phyloP scores from a whole-genome alignment of 2,329 filamentous ascomycete species.

The Tolypocladium inflatum region DNA sequence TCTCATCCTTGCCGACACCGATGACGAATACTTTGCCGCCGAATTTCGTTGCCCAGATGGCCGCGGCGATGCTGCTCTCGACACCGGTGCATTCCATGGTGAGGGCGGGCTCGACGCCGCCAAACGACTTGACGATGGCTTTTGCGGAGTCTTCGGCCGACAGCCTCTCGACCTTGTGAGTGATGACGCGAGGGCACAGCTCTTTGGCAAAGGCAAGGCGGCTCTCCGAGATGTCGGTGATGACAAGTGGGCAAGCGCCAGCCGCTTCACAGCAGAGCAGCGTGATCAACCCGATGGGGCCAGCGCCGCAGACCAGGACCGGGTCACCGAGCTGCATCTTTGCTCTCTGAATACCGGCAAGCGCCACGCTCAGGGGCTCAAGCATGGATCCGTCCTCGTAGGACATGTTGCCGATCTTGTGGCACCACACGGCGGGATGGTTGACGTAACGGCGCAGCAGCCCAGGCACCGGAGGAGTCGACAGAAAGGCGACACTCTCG shows the following conservation, averaged over 20 bases:
- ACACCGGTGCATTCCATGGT: constrained; percentile 92
- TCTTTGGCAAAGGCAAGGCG: constrained; percentile 77
- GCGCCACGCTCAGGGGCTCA: constrained; percentile 80
- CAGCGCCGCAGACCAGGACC: constrained; percentile 82
- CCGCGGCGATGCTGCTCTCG: constrained; percentile 75
- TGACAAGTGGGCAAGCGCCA: constrained; percentile 81
- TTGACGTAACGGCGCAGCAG: constrained; percentile 88
- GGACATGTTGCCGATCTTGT: constrained; percentile 88
- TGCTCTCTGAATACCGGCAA: constrained; percentile 80
- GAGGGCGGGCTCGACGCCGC: constrained; percentile 70
- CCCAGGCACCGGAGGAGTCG: constrained; percentile 81
- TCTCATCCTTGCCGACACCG: constrained; percentile 90
- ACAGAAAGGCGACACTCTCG: constrained; percentile 75
- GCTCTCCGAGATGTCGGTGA: constrained; percentile 89
- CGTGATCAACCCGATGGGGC: constrained; percentile 86
- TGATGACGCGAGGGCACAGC: constrained; percentile 68
- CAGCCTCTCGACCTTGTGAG: constrained; percentile 64
- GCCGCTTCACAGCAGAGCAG: constrained; percentile 77
- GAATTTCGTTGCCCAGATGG: constrained; percentile 87
- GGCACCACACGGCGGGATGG: constrained; percentile 89
- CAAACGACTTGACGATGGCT: constrained; percentile 58
- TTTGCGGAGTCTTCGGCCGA: constrained; percentile 63
- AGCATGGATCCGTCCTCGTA: constrained; percentile 87
- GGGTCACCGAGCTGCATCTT: constrained; percentile 76
- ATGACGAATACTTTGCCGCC: constrained; percentile 97